Base-by-base conservation (phyloP, 805 yeast genomes). In the Nakazawaea anatomiae region DNA sequence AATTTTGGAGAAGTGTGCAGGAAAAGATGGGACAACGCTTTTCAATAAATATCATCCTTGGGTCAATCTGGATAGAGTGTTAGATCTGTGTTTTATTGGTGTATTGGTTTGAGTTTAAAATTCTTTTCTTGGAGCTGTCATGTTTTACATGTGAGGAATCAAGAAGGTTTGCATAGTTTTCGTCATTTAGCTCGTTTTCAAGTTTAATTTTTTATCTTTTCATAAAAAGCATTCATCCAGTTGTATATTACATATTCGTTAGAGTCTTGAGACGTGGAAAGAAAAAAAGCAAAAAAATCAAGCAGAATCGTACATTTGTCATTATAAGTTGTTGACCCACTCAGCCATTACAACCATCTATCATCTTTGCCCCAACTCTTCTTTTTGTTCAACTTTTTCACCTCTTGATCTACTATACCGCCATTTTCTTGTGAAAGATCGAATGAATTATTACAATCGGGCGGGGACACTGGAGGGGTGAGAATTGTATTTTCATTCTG, bases 31-130 rank as follows among this genome's bases (percentile, higher is more conserved):
- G 1, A 89, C 96, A 3, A 57, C 68, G 2, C 61, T 87, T 54
- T 92, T 92, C 60, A 80, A 83, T 65, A 82, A 83, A 66, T 87
- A 85, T 55, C 83, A 79, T 55, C 59, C 69, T 10, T 69, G 71
- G 99, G 96, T 92, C 5, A 92, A 87, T 63, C 87, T 73, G 47
- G 97, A 91, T 55, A 68, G 89, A 54, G 79, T 92, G 76, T 69
- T 92, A 51, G 89, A 82, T 58, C 81, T 79, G 50, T 90, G 97
- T 61, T 69, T 82, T 52, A 76, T 92, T 3, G 99, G 98, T 1
- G 64, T 78, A 38, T 65, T 68, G 50, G 64, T 64, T 40, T 52
- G 36, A 27, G 1, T 34, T 43, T 14, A 32, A 10, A 18, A 11
- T 31, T 43, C 2, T 28, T 27, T 10, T 3, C 3, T 32, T 9